Evolutionary conservation across 805 yeast species (phyloP).

Genomic region (Nakazawaea siamensis): DNA sequence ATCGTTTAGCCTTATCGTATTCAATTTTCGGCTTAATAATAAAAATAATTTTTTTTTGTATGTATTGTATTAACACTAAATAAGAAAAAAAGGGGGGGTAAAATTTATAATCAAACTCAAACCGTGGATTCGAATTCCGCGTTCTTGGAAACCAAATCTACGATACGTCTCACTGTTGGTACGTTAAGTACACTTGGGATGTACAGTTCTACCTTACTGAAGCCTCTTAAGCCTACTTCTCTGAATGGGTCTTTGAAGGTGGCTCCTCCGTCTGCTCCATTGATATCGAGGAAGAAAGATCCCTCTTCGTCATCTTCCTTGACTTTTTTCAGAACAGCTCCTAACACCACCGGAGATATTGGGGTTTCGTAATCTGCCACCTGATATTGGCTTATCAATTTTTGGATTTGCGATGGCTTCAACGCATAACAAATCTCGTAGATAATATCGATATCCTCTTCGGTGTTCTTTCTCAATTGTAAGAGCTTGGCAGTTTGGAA

Average conservation of each 20-base stretch:
- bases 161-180: conserved; percentile 81
- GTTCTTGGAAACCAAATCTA: conserved; percentile 79
- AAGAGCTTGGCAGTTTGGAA: conserved; percentile 88
- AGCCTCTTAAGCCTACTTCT: conserved; percentile 64
- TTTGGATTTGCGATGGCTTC: conserved; percentile 93
- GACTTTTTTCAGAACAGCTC: conserved; percentile 74
- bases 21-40: too few species aligned
- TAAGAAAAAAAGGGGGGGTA: too few species aligned
- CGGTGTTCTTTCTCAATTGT: conserved; percentile 84
- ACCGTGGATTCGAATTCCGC: conserved; percentile 28
- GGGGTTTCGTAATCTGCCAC: conserved; percentile 95
- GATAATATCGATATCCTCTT: conserved; percentile 83
- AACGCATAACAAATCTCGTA: conserved; percentile 92
- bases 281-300: conserved; percentile 61
- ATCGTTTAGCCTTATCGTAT: not conserved
- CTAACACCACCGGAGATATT: conserved; percentile 70
- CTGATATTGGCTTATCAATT: conserved; percentile 78
- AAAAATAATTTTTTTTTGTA: too few species aligned
- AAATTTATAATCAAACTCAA: too few species aligned
- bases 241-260: conserved; percentile 82
- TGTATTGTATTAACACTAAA: too few species aligned
- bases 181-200: conserved; percentile 92
- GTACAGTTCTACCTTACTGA: conserved; percentile 77
- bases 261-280: conserved; percentile 49
- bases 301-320: conserved; percentile 45